These are phyloP conservation scores for Bretschneidera sinensis DNA, from an alignment of 345 rosid genomes.

Conservation along the genomic window DNA sequence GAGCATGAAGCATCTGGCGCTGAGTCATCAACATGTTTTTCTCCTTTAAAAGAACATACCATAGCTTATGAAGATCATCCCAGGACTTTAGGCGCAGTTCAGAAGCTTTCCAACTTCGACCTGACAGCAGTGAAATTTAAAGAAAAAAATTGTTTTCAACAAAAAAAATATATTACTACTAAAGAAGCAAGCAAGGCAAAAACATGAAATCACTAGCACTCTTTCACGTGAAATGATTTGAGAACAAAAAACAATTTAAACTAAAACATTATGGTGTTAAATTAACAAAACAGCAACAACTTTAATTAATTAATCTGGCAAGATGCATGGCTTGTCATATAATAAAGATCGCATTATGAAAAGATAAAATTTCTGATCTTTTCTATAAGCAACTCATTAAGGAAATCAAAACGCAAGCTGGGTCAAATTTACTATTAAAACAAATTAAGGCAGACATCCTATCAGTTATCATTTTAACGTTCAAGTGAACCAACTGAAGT, in stretches of 20 bases:
- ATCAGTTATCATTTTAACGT: no score
- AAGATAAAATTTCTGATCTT: no score
- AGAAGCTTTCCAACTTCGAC: slow-evolving; percentile 95
- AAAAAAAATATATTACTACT: no score
- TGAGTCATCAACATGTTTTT: slow-evolving; percentile 98
- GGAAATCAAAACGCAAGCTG: no score
- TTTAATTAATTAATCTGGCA: neutral
- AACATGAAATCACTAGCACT: no score
- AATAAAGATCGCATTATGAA: neutral
- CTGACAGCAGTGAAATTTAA: slow-evolving; percentile 25
- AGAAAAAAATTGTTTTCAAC: no score
- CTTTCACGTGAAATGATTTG: no score
- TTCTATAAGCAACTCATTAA: neutral
- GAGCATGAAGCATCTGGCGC: slow-evolving; percentile 90
- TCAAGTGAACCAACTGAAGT: no score
- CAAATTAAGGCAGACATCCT: no score
- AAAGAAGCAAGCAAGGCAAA: neutral
- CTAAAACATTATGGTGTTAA: neutral
- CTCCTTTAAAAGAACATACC: slow-evolving; percentile 90
- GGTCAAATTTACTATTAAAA: no score
- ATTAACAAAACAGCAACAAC: no score
- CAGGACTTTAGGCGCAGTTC: slow-evolving; percentile 90
- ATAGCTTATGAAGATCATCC: slow-evolving; percentile 88
- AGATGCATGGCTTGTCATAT: neutral
- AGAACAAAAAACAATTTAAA: no score